Base-by-base conservation (phyloP, 2,329 filamentous ascomycete genomes). In the Drechslerella dactyloides region DNA sequence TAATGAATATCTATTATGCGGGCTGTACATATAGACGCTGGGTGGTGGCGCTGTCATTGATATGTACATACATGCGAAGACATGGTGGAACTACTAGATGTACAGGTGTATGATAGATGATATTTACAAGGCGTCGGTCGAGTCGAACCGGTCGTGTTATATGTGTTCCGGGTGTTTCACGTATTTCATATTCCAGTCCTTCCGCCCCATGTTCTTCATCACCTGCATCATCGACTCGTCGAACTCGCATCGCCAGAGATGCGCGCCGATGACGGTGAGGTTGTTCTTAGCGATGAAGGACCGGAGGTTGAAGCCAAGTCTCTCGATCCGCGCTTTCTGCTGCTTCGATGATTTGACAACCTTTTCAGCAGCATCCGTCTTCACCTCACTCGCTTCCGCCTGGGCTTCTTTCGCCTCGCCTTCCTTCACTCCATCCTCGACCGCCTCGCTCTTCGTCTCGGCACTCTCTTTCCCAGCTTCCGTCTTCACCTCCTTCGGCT, bases 221-320 rank as follows among this genome's bases (percentile, higher is more conserved):
- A 99, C 91, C 56, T 83, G 87, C n/a, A 86, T 87, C 59, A 90
- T 99, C 76, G 85, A 86, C 69, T 94, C 90, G 80, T 99, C 94
- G 91, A 93, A 97, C 75, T 89, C 82, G 70, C 87, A 89, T 75
- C 94, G 87, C 87, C 97, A 99, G 76, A 99, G 82, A 78, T 87
- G 90, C 76, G 91, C 90, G 48, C 93, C 93, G 68, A 97, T 87
- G 6, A 93, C 86, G 68, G 83, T 84, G 73, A 94, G 82, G 66
- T 82, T 80, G 78, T 90, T 86, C 78, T 87, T 88, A 78, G 87
- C 85, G 75, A 88, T 85, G 79, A 96, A 89, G 73, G 85, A 86
- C 78, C 91, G 88, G 73, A 96, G 82, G 64, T 84, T 88, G 81
- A 96, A 96, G 52, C 84, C 84, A 54, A 93, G 85, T 58, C 68